Evolutionary conservation across 768 basidiomycete genomes (phyloP), one percentile per base, ranked within the genome.

Genomic region (Macrolepiota fuliginosa): DNA sequence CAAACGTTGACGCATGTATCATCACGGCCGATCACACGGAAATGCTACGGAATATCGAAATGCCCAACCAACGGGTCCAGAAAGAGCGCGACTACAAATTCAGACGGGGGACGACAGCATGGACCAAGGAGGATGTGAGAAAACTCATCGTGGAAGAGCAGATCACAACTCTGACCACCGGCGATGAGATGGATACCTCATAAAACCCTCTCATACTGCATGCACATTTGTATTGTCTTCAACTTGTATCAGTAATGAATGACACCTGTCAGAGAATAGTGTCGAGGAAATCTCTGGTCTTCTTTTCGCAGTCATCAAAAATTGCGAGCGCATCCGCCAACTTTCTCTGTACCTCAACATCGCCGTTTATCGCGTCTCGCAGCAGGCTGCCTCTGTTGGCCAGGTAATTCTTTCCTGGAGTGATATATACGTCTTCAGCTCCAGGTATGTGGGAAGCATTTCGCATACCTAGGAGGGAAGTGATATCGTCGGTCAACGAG

Each of bases 1-100:
- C 93, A n/a, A 98, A 99, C 72, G 86, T 98, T 68, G 97, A 99
- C 73, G 96, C 95, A 0, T 96, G 96, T 73, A 84, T 98, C 66
- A 96, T 99, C 76, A 95, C 93, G 3, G 88, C 89, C 49, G 77
- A 82, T 52, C 79, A 87, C 63, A 96, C 95, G 0, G 94, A 97
- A 74, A 96, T 92, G 91, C 78, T 98, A 62, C 84, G 97, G 64
- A 98, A 98, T 77, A 91, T 91, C 71, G 89, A 91, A 74, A 95
- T 84, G 80, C 97, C 97, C 1, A 96, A 95, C 72, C 83, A 90
- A 67, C 85, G 94, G 6, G 89, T 86, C 24, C 76, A 84, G 73
- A 92, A 94, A 72, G 92, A 94, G 74, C 79, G 83, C 58, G 79
- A 76, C 62, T 86, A 86, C 66, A 79, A 79, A 12, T 98, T 96